Percentiles rank a stretch among this genome's conserved stretches.
These are phyloP conservation scores for Iris macrosiphon DNA, from an alignment of 106 monocot genomes.

Conservation along the genomic window DNA sequence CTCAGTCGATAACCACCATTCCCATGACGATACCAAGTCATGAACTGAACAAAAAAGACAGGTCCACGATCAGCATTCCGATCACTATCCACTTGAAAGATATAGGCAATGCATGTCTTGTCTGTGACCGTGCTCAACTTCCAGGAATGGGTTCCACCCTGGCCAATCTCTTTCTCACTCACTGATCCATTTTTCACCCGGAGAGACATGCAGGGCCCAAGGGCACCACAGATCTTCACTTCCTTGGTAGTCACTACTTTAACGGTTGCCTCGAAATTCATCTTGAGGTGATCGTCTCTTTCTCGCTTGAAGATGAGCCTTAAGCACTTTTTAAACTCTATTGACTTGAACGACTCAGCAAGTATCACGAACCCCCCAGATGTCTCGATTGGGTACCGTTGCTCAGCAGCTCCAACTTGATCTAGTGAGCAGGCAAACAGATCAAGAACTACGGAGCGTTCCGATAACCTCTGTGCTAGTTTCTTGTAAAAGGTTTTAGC, in stretches of 20 bases:
- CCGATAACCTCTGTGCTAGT: constrained; percentile 41
- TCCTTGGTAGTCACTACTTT: constrained; percentile 73
- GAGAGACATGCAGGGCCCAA: constrained; percentile 84
- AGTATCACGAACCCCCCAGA: constrained; percentile 84
- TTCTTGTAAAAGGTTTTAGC: constrained; percentile 63
- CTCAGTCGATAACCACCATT: constrained; percentile 58
- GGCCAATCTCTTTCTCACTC: constrained; percentile 70
- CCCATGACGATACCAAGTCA: constrained; percentile 65
- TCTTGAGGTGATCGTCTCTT: constrained; percentile 34
- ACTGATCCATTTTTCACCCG: constrained; percentile 40
- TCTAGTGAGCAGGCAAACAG: constrained; percentile 95
- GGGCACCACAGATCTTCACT: constrained; percentile 79
- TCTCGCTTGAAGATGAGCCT: constrained; percentile 63
- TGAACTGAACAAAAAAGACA: constrained; percentile 89
- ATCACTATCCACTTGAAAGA: constrained; percentile 45
- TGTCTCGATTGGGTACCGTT: constrained; percentile 61
- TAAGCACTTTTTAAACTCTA: constrained; percentile 68
- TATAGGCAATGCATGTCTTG: constrained; percentile 76
- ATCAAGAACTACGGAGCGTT: constrained; percentile 70
- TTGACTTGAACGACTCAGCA: constrained; percentile 78
- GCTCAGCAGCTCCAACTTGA: constrained; percentile 85
- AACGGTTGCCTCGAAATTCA: constrained; percentile 76
- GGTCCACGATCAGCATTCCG: constrained; percentile 39
- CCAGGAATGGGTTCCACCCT: constrained; percentile 68
- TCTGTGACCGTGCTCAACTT: constrained; percentile 51